phyloP scores from a whole-genome alignment of 371 early-diverging fungal species.

The Funneliformis caledonium region DNA sequence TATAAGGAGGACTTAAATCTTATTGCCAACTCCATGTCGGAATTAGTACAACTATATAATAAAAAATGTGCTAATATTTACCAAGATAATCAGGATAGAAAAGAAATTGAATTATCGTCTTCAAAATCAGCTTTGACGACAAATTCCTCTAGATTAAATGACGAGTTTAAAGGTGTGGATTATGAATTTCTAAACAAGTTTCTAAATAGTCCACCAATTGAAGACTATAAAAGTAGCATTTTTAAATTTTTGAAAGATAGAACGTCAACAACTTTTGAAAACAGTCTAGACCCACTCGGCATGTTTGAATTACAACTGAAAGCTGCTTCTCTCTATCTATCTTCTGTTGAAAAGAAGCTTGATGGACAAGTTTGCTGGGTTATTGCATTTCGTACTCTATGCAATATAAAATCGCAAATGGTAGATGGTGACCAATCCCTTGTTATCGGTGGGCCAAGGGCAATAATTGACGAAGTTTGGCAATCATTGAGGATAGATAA shows the following conservation, averaged over 20 bases:
- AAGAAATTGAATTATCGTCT: not conserved
- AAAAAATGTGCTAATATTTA: not conserved
- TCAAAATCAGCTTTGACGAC: not conserved
- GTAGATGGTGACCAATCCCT: not conserved
- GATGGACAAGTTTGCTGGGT: conserved; percentile 13
- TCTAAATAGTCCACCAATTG: not conserved
- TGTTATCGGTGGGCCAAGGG: conserved; percentile 26
- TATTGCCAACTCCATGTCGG: not conserved
- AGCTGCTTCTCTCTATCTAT: conserved; percentile 6
- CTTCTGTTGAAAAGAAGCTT: not conserved
- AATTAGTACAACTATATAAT: not conserved
- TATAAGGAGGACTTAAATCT: not conserved
- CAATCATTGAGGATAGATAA: conserved; percentile 24
- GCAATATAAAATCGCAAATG: conserved; percentile 32
- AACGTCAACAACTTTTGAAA: not conserved
- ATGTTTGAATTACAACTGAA: conserved; percentile 21
- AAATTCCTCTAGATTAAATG: not conserved
- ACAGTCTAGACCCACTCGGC: not conserved
- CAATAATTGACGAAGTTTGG: conserved; percentile 21
- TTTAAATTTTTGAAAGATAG: not conserved
- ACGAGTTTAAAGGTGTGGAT: not conserved
- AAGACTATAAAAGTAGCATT: not conserved
- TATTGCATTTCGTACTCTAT: conserved; percentile 24
- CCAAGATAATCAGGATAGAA: not conserved
- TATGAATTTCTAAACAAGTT: conserved; percentile 9